phyloP scores from a whole-genome alignment of 306 rosid species.

The Acacia acuminata region DNA sequence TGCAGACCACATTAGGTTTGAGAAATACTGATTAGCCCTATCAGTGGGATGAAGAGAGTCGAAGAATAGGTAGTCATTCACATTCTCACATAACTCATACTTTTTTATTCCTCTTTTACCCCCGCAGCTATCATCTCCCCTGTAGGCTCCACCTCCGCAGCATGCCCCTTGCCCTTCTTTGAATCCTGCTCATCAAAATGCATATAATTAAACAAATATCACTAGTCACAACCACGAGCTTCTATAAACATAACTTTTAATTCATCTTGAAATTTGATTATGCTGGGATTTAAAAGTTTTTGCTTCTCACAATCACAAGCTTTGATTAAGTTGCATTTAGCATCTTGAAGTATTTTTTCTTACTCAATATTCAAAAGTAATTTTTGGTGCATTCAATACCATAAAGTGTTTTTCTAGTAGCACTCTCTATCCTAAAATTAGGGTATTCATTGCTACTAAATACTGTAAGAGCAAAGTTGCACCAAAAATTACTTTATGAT shows the following conservation, averaged over 20 bases:
- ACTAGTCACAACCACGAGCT: neutral
- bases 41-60: conserved; percentile 50
- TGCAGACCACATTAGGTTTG: conserved; percentile 43
- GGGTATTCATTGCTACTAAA: too few species aligned
- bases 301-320: too few species aligned
- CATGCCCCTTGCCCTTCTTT: conserved; percentile 3
- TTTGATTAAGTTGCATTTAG: too few species aligned
- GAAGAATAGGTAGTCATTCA: conserved; percentile 41
- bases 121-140: conserved; percentile 12
- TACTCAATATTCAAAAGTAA: too few species aligned
- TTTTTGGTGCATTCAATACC: too few species aligned
- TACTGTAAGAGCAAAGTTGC: too few species aligned
- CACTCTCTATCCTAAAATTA: too few species aligned
- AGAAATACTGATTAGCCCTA: conserved; percentile 28
- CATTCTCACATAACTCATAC: conserved; percentile 43
- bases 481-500: too few species aligned
- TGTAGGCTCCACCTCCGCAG: conserved; percentile 1
- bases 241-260: neutral
- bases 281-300: too few species aligned
- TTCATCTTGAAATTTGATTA: neutral
- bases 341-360: too few species aligned
- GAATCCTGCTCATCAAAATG: neutral
- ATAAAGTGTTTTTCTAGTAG: too few species aligned
- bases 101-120: conserved; percentile 19
- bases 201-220: neutral